Conservation (phyloP, 2,329 filamentous ascomycete genomes). For the Sporothrix mexicana region DNA sequence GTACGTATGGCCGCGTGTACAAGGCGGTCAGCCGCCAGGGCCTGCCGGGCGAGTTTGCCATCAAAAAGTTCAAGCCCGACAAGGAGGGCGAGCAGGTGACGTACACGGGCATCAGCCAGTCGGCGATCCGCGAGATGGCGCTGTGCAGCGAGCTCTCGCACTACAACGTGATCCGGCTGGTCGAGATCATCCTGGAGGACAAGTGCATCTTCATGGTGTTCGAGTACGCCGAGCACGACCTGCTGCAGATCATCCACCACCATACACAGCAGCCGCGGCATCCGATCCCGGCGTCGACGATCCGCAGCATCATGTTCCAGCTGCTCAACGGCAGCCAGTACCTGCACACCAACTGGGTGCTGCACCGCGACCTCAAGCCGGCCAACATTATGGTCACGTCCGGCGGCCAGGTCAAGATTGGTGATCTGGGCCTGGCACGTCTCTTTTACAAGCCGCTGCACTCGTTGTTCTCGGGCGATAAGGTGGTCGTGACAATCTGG, state of each 20-base stretch:
- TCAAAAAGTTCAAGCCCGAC: slow-evolving; percentile 99
- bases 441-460: slow-evolving; percentile 94
- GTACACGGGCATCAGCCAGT: slow-evolving; percentile 97
- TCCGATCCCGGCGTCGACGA: slow-evolving; percentile 83
- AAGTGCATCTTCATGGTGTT: slow-evolving; percentile 99
- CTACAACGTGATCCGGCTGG: slow-evolving; percentile 84
- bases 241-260: slow-evolving; percentile 97
- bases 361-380: slow-evolving; percentile 95
- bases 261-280: slow-evolving; percentile 89
- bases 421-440: slow-evolving; percentile 88
- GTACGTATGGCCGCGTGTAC: slow-evolving; percentile 97
- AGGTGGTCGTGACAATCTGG: slow-evolving; percentile 99
- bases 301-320: slow-evolving; percentile 95
- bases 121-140: slow-evolving; percentile 95
- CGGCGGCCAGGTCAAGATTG: slow-evolving; percentile 87
- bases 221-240: slow-evolving; percentile 96
- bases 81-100: slow-evolving; percentile 95
- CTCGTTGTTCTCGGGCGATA: slow-evolving; percentile 90
- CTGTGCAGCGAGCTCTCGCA: slow-evolving; percentile 91
- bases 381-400: slow-evolving; percentile 99
- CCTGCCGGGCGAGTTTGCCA: slow-evolving; percentile 84
- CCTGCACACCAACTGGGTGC: slow-evolving; percentile 93
- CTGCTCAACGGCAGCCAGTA: slow-evolving; percentile 94
- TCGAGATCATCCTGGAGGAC: slow-evolving; percentile 96
- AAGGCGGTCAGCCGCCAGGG: slow-evolving; percentile 83